A percentile compares a stretch with the other conserved stretches of the same genome.
These are phyloP conservation scores for Cymodocea nodosa DNA, from an alignment of 116 monocot species.

Conservation along the genomic window DNA sequence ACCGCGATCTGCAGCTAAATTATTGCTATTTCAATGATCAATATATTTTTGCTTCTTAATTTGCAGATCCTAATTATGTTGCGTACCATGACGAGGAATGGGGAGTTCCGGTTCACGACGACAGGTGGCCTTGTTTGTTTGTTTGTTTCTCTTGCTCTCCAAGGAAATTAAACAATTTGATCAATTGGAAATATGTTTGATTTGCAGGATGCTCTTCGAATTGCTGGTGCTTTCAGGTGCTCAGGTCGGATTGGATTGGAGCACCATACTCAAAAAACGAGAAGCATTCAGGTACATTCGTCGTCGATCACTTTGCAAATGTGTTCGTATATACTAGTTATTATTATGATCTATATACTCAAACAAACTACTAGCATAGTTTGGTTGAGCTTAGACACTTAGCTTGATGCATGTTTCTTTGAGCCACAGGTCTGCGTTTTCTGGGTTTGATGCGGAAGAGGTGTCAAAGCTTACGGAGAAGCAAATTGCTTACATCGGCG, in stretches of 20 bases:
- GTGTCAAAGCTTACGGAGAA: conserved; percentile 64
- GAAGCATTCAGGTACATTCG: conserved; percentile 67
- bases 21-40: too few relatives aligned
- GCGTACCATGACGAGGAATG: conserved; percentile 90
- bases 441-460: conserved; percentile 61
- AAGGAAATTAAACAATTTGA: too few relatives aligned
- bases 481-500: conserved; percentile 38
- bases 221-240: conserved; percentile 59
- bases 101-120: too few relatives aligned
- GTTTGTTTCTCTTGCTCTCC: too few relatives aligned
- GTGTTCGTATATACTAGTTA: too few relatives aligned
- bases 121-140: conserved; percentile 57
- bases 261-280: conserved; percentile 76
- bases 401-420: not conserved
- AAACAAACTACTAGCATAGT: too few relatives aligned
- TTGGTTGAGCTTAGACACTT: too few relatives aligned
- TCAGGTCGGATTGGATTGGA: conserved; percentile 83
- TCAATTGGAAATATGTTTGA: too few relatives aligned
- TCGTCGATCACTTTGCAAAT: not conserved
- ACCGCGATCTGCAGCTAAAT: too few relatives aligned
- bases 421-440: conserved; percentile 51
- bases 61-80: conserved; percentile 61
- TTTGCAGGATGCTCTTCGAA: conserved; percentile 71
- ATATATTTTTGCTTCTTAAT: too few relatives aligned
- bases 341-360: too few relatives aligned